phyloP scores from a whole-genome alignment of 2,329 filamentous ascomycete species.

The Penicillium sp. region DNA sequence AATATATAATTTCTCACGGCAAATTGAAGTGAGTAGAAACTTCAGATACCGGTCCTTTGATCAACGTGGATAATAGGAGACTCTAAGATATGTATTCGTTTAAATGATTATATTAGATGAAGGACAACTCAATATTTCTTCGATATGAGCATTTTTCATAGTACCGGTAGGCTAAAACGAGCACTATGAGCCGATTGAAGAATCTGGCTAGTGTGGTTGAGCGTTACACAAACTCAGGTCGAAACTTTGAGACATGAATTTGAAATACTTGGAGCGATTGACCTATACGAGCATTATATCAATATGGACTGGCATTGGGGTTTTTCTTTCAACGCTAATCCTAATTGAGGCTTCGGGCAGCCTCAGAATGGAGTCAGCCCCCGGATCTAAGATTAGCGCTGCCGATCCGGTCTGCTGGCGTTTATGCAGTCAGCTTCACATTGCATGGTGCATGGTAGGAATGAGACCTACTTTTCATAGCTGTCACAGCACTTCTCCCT shows the following conservation, averaged over 20 bases:
- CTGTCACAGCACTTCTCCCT: too few relatives aligned
- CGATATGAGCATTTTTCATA: background rate
- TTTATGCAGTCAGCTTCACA: background rate
- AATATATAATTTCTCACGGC: too few relatives aligned
- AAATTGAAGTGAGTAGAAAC: too few relatives aligned
- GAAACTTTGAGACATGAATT: background rate
- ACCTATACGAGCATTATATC: background rate
- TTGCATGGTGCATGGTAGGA: background rate
- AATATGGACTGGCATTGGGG: background rate
- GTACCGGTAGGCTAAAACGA: background rate
- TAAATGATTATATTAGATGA: too few relatives aligned
- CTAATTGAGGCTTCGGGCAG: background rate
- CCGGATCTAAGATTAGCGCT: background rate
- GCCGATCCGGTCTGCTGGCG: background rate
- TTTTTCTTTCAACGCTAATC: background rate
- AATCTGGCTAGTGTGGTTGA: background rate
- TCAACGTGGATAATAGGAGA: too few relatives aligned
- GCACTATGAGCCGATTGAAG: background rate
- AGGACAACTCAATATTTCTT: background rate
- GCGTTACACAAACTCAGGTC: background rate
- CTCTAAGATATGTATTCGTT: too few relatives aligned
- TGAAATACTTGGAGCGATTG: background rate
- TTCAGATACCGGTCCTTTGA: too few relatives aligned
- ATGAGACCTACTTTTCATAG: background rate
- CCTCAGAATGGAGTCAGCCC: background rate